These are phyloP conservation scores for Clonostachys sp. DNA, from an alignment of 2,329 filamentous ascomycete species.

Conservation along the genomic window DNA sequence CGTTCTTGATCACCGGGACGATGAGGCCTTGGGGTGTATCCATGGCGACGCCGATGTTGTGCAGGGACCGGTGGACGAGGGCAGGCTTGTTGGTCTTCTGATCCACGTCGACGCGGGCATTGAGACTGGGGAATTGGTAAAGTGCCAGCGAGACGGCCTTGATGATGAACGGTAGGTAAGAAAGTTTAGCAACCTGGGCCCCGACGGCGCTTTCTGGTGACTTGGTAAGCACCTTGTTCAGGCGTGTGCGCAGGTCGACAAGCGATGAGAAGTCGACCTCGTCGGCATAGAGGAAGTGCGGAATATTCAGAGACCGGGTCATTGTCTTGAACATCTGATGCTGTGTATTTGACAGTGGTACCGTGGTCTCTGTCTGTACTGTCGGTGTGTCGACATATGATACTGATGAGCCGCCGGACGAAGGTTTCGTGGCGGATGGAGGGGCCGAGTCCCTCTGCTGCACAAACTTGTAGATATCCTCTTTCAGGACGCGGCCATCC, in stretches of 20 bases:
- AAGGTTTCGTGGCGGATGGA: constrained; percentile 10
- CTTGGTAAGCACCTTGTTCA: constrained; percentile 60
- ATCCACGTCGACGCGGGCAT: constrained; percentile 71
- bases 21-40: constrained; percentile 85
- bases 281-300: constrained; percentile 93
- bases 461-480: constrained; percentile 76
- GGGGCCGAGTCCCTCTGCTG: constrained; percentile 41
- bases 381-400: constrained; percentile 7
- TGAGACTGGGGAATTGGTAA: constrained; percentile 78
- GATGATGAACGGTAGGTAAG: constrained; percentile 90
- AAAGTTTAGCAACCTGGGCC: constrained; percentile 56
- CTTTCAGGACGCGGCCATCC: constrained; percentile 87
- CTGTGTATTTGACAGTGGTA: constrained; percentile 74
- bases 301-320: constrained; percentile 86
- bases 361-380: constrained; percentile 62
- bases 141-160: constrained; percentile 90
- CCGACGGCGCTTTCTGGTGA: constrained; percentile 40
- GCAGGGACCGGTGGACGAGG: constrained; percentile 73
- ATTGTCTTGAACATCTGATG: constrained; percentile 96
- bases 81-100: constrained; percentile 58
- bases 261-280: constrained; percentile 79
- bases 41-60: constrained; percentile 96
- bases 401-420: constrained; percentile 2
- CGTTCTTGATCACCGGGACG: constrained; percentile 87
- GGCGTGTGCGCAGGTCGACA: constrained; percentile 63